Percentiles rank a stretch among this genome's conserved stretches.
Conservation (phyloP, 2,329 filamentous ascomycete species). For the Pestalotiopsis sp. region DNA sequence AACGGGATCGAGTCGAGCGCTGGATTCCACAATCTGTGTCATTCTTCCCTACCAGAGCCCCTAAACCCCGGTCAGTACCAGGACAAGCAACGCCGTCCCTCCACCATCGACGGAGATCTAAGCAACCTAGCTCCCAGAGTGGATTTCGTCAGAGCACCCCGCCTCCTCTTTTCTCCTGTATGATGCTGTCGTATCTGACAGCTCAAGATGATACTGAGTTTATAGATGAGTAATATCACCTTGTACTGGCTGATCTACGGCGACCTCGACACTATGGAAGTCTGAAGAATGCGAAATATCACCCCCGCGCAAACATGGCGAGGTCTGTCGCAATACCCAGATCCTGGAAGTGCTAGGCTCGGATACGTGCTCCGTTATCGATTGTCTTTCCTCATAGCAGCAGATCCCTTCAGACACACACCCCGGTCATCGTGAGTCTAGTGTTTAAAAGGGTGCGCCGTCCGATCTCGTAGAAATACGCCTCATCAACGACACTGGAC, state of each 20-base stretch:
- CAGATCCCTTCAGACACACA: neutral
- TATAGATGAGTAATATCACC: neutral
- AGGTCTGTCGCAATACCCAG: neutral
- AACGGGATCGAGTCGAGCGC: neutral
- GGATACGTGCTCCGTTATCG: neutral
- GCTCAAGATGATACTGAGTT: neutral
- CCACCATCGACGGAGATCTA: slow-evolving; percentile 6
- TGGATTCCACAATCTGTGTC: slow-evolving; percentile 1
- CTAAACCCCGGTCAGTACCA: neutral
- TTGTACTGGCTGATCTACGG: neutral
- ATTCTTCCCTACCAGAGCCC: neutral
- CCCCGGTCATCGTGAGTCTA: neutral
- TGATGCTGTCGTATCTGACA: neutral
- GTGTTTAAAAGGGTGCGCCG: neutral
- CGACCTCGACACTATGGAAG: neutral
- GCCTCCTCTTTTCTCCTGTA: neutral
- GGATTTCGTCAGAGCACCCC: slow-evolving; percentile 7
- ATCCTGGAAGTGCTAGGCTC: neutral
- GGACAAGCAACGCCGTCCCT: neutral
- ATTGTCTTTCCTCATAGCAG: neutral
- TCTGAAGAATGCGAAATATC: neutral
- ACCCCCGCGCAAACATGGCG: neutral
- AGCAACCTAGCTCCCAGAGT: slow-evolving; percentile 8
- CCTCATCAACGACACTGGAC: too few species aligned
- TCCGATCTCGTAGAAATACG: too few species aligned